Conservation (phyloP, 83 land plant species). For the Thuja plicata region DNA sequence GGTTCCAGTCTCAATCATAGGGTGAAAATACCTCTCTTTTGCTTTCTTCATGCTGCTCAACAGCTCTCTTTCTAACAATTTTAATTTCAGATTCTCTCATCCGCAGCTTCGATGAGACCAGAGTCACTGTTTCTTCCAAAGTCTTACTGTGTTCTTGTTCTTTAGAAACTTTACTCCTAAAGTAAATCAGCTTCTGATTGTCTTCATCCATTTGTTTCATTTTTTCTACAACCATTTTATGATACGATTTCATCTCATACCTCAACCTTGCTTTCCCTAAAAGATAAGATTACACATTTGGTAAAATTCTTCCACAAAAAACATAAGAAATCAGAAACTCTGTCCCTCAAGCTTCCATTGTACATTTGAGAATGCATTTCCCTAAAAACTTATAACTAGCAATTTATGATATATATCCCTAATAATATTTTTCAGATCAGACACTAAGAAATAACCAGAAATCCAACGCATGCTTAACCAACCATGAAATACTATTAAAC, state of each 20-base stretch:
- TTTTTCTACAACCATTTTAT: slow-evolving; percentile 64
- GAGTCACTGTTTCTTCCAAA: slow-evolving; percentile 45
- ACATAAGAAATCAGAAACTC: not conserved
- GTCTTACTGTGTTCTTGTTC: slow-evolving; percentile 40
- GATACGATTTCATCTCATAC: slow-evolving; percentile 67
- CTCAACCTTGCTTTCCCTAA: slow-evolving; percentile 71
- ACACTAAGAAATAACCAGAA: not conserved
- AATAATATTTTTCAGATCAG: not conserved
- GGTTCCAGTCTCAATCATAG: not conserved
- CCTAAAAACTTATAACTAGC: not conserved
- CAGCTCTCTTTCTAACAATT: slow-evolving; percentile 49
- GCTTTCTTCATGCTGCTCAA: slow-evolving; percentile 48
- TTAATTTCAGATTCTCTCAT: slow-evolving; percentile 51
- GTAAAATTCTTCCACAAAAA: not conserved
- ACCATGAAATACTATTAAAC: not conserved
- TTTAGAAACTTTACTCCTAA: slow-evolving; percentile 44
- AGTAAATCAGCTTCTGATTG: slow-evolving; percentile 43
- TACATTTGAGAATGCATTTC: not conserved
- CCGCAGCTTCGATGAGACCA: slow-evolving; percentile 41
- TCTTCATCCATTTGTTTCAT: slow-evolving; percentile 82
- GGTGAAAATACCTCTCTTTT: slow-evolving; percentile 55
- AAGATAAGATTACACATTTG: slow-evolving; percentile 6
- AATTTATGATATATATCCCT: not conserved
- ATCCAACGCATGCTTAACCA: not conserved
- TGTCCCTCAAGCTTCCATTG: not conserved